Evolutionary conservation across 1,284 basidiomycete species (phyloP).

Genomic region (Ustilago curta): DNA sequence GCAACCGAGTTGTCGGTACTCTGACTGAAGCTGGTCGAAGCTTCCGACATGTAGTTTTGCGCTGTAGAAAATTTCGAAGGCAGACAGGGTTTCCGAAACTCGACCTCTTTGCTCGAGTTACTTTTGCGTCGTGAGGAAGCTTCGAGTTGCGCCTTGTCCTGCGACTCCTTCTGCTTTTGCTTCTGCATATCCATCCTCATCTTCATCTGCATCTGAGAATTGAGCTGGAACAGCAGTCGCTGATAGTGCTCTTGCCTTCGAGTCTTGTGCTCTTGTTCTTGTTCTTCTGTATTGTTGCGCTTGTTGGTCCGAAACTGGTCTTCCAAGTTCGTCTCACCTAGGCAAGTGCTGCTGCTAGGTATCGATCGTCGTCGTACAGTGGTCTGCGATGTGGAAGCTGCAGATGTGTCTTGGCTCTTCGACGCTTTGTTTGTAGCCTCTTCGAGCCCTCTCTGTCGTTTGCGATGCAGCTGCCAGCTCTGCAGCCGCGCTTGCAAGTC

Average conservation of each 20-base stretch:
- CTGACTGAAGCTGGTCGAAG: neutral
- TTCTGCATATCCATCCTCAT: conserved; percentile 32
- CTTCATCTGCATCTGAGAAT: conserved; percentile 29
- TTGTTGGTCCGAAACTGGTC: neutral
- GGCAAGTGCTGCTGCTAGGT: neutral
- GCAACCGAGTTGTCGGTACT: neutral
- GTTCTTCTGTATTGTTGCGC: conserved; percentile 14
- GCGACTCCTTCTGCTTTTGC: conserved; percentile 23
- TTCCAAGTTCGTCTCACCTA: neutral
- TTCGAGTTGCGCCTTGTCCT: conserved; percentile 1
- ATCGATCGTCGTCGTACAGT: neutral
- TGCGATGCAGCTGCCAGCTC: conserved; percentile 24
- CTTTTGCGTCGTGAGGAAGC: neutral
- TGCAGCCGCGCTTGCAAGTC: conserved; percentile 23
- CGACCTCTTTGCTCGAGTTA: neutral
- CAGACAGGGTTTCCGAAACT: conserved; percentile 8
- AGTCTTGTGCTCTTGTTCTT: conserved; percentile 24
- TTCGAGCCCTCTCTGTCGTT: conserved; percentile 7
- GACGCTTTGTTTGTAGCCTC: neutral
- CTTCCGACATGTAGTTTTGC: neutral
- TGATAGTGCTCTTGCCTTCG: conserved; percentile 35
- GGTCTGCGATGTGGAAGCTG: neutral
- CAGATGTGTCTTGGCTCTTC: neutral
- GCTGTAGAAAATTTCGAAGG: conserved; percentile 1
- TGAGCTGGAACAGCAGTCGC: conserved; percentile 22